Base-by-base conservation (phyloP, 2,329 filamentous ascomycete genomes). In the Fusarium pilosicola region DNA sequence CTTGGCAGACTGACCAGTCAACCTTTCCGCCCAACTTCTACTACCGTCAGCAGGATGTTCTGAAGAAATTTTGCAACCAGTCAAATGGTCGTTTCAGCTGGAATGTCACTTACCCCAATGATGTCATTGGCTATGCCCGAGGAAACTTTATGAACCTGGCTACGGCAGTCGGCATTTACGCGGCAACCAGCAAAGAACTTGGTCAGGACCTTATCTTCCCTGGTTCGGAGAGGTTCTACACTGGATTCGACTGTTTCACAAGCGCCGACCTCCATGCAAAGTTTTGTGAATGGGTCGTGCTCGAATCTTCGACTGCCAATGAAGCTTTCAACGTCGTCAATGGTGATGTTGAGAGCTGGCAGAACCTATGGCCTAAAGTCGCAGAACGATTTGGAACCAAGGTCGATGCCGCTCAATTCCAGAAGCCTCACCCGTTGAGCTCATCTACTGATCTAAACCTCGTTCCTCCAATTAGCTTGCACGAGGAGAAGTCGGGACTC, bases 121-220 rank as follows among this genome's bases (percentile, higher is more conserved):
- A 69, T 24, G 66, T 69, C 13, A 68, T 69, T 3, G 66, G 66
- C 5, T 69, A 68, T 12, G 66, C 64, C 1, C 65, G 57, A 12
- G 64, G 66, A 18, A 69, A 69, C 34, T 69, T 69, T 12, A 69
- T 69, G 66, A 69, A 69, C 22, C 24, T 69, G n/a, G 49, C 26
- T 12, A 69, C 56, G 12, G 64, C 56, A 1, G 28, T 63, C 9
- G 66, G 64, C 4, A 52, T 69, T 14, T 69, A 63, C 20, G 64
- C 44, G 3, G 58, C 62, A 8, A 24, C 28, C 10, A 65, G 52
- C 20, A 55, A 65, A n/a, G 58, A 65, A 20, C 28, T 65, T 17
- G 62, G 58, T 15, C 15, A 65, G 8, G 48, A 63, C 6, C 58
- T 65, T 1, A 24, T 46, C 6, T 65, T 41, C 34, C 62, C 62